Evolutionary conservation across 805 yeast species (phyloP).

Genomic region (Ogataea nakhonphanomensis): DNA sequence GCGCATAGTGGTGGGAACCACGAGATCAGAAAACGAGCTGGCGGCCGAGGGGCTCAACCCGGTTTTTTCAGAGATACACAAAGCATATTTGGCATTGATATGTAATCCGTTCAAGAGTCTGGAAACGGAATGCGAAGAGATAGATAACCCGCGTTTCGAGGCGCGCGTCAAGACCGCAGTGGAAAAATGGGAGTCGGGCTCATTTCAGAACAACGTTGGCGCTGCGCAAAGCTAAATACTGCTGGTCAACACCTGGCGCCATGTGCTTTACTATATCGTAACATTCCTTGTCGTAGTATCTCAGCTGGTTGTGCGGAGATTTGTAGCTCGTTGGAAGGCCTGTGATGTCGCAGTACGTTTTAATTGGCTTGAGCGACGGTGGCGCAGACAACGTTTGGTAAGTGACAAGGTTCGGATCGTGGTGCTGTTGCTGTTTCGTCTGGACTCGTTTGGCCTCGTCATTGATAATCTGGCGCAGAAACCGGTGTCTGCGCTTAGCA

Average conservation of each 20-base stretch:
- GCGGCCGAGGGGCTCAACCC: conserved; percentile 17
- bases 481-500: conserved; percentile 64
- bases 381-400: conserved; percentile 76
- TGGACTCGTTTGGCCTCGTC: conserved; percentile 75
- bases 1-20: conserved; percentile 58
- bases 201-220: conserved; percentile 78
- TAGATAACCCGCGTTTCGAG: conserved; percentile 32
- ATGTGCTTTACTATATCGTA: conserved; percentile 71
- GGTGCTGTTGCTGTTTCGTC: conserved; percentile 33
- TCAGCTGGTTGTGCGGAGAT: conserved; percentile 67
- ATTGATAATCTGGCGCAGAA: conserved; percentile 63
- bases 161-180: conserved; percentile 25
- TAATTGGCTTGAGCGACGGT: conserved; percentile 77
- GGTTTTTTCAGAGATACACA: conserved; percentile 45
- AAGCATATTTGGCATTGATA: conserved; percentile 49
- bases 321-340: conserved; percentile 79
- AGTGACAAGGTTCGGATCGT: conserved; percentile 49
- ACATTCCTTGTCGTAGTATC: conserved; percentile 82
- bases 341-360: conserved; percentile 89
- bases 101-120: conserved; percentile 60
- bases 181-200: conserved; percentile 21
- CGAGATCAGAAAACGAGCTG: conserved; percentile 32
- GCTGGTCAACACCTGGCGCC: conserved; percentile 92
- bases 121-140: conserved; percentile 29
- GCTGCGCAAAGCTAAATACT: conserved; percentile 79